Base-by-base conservation (phyloP, 225 moss, liverwort and hornwort genomes). In the Thuidium tamariscinum region DNA sequence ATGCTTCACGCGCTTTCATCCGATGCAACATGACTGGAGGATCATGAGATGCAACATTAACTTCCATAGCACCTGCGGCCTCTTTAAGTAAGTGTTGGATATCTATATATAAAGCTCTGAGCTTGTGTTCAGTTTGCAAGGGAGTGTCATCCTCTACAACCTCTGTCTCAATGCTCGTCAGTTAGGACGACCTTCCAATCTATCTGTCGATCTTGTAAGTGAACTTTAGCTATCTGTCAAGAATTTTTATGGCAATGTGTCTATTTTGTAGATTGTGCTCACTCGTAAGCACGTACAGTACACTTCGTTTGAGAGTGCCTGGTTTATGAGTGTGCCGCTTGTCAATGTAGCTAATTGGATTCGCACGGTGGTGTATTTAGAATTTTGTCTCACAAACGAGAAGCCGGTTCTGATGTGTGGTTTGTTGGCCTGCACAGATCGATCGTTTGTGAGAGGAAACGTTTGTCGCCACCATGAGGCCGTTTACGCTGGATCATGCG, bases 151-250 rank as follows among this genome's bases (percentile, higher is more conserved):
- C 16, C 9, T 10, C 72, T 5, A 8, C 42, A 27, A 2, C 44
- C 29, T 9, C 9, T 9, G 6, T 48, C 48, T 11, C 6, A 17
- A 30, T 30, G 10, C 71, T 29, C 3, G 29, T 46, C 29, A 69
- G 15, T 41, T 41, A 2, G 5, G 3, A 17, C 29, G 17, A 46
- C 71, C 9, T 46, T 46, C 42, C 70, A 29, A 16, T 44, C 27
- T 44, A 5, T 46, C 29, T 72, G 46, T 72, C 29, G 29, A 12
- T 46, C 17, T 46, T 46, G 44, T 17, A 29, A 72, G 29, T 44
- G 44, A 0, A 10, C 17, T 46, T 0, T 1, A 46, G 17, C 29
- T 44, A 32, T 0, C 34, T 49, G 49, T 7, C 32, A 20, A 4
- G 13, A 30, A 1, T 4, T 6, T 64, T n/a, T 49, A 2, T 49